Evolutionary conservation across 208 protist species (phyloP).

Genomic region (Crithidia mellificae): DNA sequence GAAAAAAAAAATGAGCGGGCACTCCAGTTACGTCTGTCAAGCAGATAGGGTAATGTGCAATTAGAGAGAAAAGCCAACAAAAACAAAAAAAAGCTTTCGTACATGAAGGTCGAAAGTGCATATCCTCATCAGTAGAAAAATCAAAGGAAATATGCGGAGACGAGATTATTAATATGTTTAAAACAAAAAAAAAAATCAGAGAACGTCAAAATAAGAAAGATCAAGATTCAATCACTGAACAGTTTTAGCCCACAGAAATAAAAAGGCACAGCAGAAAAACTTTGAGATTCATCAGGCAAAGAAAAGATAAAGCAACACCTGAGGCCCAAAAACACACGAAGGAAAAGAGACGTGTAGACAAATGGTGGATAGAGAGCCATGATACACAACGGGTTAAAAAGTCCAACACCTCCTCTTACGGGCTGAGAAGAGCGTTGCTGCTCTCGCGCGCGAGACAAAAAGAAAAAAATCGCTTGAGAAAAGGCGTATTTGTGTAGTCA

Average conservation of each 20-base stretch:
- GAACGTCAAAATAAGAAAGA: background rate
- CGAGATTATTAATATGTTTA: conserved; percentile 1
- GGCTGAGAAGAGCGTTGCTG: no score
- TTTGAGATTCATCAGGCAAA: background rate
- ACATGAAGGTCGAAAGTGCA: background rate
- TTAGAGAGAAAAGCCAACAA: conserved; percentile 1
- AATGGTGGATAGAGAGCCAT: background rate
- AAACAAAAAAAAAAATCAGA: background rate
- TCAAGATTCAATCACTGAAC: background rate
- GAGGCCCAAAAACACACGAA: conserved; percentile 24
- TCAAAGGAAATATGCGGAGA: background rate
- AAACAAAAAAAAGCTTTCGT: background rate
- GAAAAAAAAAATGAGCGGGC: conserved; percentile 2
- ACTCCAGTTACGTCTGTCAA: background rate
- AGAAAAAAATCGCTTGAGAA: no score
- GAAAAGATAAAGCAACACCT: conserved; percentile 1
- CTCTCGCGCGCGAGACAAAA: background rate
- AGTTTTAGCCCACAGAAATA: background rate
- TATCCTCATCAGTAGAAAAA: background rate
- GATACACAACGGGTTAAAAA: background rate
- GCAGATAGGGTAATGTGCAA: background rate
- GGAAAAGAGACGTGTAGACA: conserved; percentile 7
- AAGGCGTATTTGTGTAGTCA: no score
- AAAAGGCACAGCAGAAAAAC: background rate
- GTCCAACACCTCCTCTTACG: background rate